Conservation (phyloP, 2,329 filamentous ascomycete genomes). For the Arthroderma uncinatum region DNA sequence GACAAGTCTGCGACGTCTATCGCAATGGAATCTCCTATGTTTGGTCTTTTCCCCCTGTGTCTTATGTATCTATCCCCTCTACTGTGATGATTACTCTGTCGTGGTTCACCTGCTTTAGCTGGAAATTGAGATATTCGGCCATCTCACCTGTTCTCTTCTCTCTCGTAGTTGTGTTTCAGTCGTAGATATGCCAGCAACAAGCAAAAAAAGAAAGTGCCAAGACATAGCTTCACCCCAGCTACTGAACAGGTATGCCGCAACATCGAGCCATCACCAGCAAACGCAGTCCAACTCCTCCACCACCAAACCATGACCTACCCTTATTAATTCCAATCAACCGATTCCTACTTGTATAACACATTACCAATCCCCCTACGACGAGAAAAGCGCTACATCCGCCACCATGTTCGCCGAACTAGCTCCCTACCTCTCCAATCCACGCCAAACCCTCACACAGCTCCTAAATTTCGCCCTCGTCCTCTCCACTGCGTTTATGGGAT, state of each 20-base stretch:
- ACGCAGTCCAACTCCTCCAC: background rate
- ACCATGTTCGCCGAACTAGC: constrained; percentile 58
- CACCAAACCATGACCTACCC: background rate
- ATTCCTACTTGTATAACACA: background rate
- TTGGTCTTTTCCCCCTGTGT: constrained; percentile 17
- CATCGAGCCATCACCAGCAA: background rate
- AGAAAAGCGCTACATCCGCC: constrained; percentile 10
- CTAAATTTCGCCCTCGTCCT: constrained; percentile 87
- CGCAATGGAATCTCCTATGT: constrained; percentile 21
- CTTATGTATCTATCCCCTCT: constrained; percentile 16
- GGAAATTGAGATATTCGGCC: constrained; percentile 36
- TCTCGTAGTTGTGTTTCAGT: background rate
- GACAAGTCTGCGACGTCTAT: constrained; percentile 24
- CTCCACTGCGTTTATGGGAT: constrained; percentile 88
- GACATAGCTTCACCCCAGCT: background rate
- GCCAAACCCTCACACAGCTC: constrained; percentile 68
- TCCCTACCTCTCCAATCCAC: constrained; percentile 51
- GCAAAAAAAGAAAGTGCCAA: background rate
- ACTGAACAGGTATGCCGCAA: constrained; percentile 3
- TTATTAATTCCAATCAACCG: background rate
- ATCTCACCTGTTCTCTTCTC: constrained; percentile 24
- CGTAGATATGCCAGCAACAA: background rate
- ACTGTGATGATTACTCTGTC: constrained; percentile 4
- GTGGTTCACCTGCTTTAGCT: constrained; percentile 13
- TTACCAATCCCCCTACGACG: background rate